A percentile compares a stretch with the other conserved stretches of the same genome.
Conservation (phyloP, 257 asterid species). For the Gardenia jasminoides region DNA sequence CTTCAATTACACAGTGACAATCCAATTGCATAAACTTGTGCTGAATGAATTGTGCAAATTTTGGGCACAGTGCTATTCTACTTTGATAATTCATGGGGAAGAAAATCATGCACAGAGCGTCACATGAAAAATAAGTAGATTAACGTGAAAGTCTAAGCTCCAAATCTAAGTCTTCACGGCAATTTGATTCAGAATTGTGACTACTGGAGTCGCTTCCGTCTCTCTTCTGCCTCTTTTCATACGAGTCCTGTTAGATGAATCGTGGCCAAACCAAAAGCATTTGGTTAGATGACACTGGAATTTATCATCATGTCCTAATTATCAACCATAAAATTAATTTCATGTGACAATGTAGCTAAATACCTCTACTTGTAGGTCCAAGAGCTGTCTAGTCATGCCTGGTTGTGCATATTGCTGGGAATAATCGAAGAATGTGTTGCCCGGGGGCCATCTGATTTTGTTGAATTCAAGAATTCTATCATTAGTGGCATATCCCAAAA, state of each 20-base stretch:
- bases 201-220: conserved; percentile 42
- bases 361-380: conserved; percentile 56
- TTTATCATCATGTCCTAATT: not conserved
- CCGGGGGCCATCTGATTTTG: conserved; percentile 63
- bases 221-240: conserved; percentile 35
- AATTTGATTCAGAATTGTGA: conserved; percentile 52
- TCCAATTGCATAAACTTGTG: conserved; percentile 1
- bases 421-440: conserved; percentile 44
- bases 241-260: conserved; percentile 43
- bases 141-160: conserved; percentile 68
- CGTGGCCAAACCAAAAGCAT: not conserved
- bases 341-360: conserved; percentile 16
- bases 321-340: not conserved
- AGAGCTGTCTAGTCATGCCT: conserved; percentile 52
- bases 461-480: conserved; percentile 13
- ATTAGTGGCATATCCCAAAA: not conserved
- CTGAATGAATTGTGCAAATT: conserved; percentile 4
- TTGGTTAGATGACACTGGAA: not conserved
- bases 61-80: not conserved
- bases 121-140: not conserved
- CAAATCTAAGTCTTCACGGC: conserved; percentile 73
- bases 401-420: conserved; percentile 56
- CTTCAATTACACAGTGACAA: conserved; percentile 18
- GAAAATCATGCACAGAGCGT: conserved; percentile 9
- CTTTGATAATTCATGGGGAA: conserved; percentile 6